These are phyloP conservation scores for Sporothrix brasiliensis DNA, from an alignment of 2,329 filamentous ascomycete genomes.

Conservation along the genomic window DNA sequence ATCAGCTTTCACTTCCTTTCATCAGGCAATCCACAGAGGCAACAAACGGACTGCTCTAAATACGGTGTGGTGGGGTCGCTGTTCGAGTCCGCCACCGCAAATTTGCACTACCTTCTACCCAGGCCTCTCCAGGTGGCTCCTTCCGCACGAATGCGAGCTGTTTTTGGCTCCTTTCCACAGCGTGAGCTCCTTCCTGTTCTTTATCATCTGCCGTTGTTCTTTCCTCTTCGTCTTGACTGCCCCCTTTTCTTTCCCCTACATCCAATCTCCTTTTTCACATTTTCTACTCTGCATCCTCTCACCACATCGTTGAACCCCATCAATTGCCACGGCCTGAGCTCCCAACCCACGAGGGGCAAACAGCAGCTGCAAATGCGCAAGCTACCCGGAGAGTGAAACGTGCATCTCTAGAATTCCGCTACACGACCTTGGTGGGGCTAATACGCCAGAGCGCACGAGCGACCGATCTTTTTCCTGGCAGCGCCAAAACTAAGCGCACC, in stretches of 20 bases:
- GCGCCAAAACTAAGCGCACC: constrained; percentile 35
- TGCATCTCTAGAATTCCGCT: constrained; percentile 29
- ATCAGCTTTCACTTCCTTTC: neutral
- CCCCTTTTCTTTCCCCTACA: neutral
- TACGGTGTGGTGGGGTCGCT: constrained; percentile 15
- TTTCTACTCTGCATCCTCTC: neutral
- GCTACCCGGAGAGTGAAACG: constrained; percentile 25
- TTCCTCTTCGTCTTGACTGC: neutral
- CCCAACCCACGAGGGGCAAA: constrained; percentile 13
- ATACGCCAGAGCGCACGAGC: constrained; percentile 6
- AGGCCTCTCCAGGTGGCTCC: constrained; percentile 1
- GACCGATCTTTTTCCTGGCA: constrained; percentile 27
- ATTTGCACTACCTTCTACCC: neutral
- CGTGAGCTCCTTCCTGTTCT: neutral
- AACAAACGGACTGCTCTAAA: constrained; percentile 16
- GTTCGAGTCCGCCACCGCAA: constrained; percentile 27
- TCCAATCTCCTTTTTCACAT: neutral
- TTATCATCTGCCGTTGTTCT: neutral
- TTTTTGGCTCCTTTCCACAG: neutral
- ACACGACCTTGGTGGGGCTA: constrained; percentile 34
- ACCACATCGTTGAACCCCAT: neutral
- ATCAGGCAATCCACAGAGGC: neutral
- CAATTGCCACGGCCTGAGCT: neutral
- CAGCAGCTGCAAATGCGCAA: neutral
- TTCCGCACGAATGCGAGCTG: constrained; percentile 18